A percentile compares a stretch with the other conserved stretches of the same genome.
Evolutionary conservation across 2,329 filamentous ascomycete genomes (phyloP).

Genomic region (Pseudocercospora macadamiae): DNA sequence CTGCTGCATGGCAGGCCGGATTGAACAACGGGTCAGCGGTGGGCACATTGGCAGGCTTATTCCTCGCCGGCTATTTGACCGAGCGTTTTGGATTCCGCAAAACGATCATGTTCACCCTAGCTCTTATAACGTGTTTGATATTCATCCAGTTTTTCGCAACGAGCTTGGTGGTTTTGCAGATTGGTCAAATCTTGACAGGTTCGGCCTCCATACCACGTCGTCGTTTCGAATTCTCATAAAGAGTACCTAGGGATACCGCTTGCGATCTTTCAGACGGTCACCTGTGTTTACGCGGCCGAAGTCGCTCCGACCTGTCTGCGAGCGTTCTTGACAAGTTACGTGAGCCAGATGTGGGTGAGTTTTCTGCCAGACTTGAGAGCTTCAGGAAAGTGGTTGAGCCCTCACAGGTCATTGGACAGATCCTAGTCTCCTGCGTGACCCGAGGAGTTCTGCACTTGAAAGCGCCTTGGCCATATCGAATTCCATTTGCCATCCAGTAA

Average conservation of each 20-base stretch:
- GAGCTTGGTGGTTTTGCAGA: slow-evolving; percentile 32
- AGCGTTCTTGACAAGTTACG: no score
- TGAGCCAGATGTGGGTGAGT: no score
- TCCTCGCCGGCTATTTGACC: slow-evolving; percentile 67
- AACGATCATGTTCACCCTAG: slow-evolving; percentile 62
- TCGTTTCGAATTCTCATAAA: slow-evolving; percentile 35
- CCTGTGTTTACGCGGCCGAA: no score
- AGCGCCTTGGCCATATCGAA: no score
- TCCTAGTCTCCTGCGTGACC: no score
- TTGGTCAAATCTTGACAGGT: slow-evolving; percentile 41
- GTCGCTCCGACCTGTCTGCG: no score
- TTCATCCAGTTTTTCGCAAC: slow-evolving; percentile 46
- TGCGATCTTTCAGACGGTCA: slow-evolving; percentile 37
- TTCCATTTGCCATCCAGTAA: no score
- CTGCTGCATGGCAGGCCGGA: slow-evolving; percentile 60
- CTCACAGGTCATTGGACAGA: no score
- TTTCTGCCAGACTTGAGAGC: no score
- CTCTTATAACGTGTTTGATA: slow-evolving; percentile 55
- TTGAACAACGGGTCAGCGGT: slow-evolving; percentile 58
- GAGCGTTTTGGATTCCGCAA: slow-evolving; percentile 48
- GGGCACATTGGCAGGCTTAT: slow-evolving; percentile 64
- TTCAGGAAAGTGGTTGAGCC: no score
- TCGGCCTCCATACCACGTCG: neutral
- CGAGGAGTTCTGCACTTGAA: no score
- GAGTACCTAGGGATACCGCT: slow-evolving; percentile 46